phyloP scores from a whole-genome alignment of 768 basidiomycete species.

The Russula ochroleuca region DNA sequence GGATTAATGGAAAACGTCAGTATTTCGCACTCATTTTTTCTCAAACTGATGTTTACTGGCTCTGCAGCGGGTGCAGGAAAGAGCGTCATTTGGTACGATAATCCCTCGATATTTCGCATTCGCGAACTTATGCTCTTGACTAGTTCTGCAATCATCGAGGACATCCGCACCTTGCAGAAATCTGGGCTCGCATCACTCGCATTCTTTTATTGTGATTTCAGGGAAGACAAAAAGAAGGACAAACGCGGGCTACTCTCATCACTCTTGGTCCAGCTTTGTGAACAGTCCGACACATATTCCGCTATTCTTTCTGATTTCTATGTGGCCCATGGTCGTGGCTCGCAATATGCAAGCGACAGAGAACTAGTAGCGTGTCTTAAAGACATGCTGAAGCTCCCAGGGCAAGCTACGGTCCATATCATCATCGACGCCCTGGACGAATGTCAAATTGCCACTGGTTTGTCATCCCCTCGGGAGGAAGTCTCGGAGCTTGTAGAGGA shows the following conservation, averaged over 20 bases:
- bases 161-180: neutral
- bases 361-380: constrained; percentile 4
- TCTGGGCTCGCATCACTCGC: neutral
- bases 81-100: neutral
- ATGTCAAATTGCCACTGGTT: neutral
- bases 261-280: neutral
- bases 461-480: neutral
- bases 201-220: constrained; percentile 13
- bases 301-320: neutral
- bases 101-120: neutral
- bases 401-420: neutral
- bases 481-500: neutral
- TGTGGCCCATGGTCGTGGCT: neutral
- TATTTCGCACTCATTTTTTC: neutral
- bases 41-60: neutral
- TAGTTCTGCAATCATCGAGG: constrained; percentile 1
- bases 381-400: neutral
- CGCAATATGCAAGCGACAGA: neutral
- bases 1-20: constrained; percentile 14
- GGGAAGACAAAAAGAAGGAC: neutral
- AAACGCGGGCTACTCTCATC: constrained; percentile 1
- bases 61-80: constrained; percentile 13
- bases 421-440: constrained; percentile 13
- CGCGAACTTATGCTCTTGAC: neutral
- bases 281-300: neutral